phyloP scores from a whole-genome alignment of 2,329 filamentous ascomycete genomes.

The Xylaria multiplex region DNA sequence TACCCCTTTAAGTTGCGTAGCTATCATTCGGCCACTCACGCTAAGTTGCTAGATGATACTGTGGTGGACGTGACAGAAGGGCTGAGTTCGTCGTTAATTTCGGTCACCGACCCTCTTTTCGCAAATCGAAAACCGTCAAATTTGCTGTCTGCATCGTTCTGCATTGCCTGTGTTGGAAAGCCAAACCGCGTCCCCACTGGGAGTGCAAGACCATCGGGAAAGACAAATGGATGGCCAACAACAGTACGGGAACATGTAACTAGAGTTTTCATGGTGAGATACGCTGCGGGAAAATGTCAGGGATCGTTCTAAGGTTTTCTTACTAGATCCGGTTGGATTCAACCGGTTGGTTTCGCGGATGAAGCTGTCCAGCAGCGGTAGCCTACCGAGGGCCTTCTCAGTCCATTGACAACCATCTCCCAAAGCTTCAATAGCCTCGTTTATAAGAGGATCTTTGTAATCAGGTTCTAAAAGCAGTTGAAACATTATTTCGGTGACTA shows the following conservation, averaged over 20 bases:
- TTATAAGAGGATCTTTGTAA: not conserved
- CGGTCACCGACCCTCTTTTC: too few relatives aligned
- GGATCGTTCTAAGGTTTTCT: too few relatives aligned
- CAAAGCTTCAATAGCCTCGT: not conserved
- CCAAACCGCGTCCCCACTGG: constrained; percentile 21
- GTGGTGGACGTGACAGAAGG: too few relatives aligned
- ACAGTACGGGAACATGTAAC: too few relatives aligned
- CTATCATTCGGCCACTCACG: not conserved
- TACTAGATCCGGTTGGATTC: constrained; percentile 2
- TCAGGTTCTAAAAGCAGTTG: constrained; percentile 5
- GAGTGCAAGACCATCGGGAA: constrained; percentile 9
- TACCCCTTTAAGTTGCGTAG: too few relatives aligned
- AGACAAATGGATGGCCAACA: not conserved
- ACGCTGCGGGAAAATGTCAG: too few relatives aligned
- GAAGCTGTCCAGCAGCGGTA: constrained; percentile 17
- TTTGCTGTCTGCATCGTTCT: not conserved
- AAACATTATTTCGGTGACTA: constrained; percentile 8
- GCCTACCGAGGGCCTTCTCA: constrained; percentile 1
- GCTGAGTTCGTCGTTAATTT: too few relatives aligned
- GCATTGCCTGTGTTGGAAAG: constrained; percentile 14
- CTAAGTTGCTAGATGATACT: not conserved
- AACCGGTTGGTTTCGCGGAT: constrained; percentile 15
- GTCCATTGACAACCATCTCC: not conserved
- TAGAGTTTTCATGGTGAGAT: too few relatives aligned
- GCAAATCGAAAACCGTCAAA: too few relatives aligned